Evolutionary conservation across 129 eudicot species (phyloP).

Genomic region (Artemisia argyi): DNA sequence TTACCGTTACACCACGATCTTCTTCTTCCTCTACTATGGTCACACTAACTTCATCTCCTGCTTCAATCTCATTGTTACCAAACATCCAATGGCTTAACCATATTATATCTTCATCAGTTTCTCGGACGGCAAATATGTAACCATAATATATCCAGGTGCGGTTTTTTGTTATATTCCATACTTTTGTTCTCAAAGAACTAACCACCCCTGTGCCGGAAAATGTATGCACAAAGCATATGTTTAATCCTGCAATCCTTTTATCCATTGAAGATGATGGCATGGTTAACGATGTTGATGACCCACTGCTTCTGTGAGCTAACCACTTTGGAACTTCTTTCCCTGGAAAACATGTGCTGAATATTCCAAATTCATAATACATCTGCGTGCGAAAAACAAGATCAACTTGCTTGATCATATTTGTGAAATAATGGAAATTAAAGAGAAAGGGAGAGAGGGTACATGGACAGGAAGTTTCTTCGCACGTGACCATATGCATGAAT

Average conservation of each 20-base stretch:
- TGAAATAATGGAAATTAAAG: background rate
- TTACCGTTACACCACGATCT: too few relatives aligned
- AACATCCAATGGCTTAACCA: too few relatives aligned
- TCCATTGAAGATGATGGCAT: background rate
- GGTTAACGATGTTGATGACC: background rate
- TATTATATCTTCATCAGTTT: background rate
- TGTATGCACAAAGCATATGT: conserved; percentile 8
- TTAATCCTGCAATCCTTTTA: conserved; percentile 15
- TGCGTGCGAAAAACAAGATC: background rate
- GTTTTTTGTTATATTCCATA: background rate
- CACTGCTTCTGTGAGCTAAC: background rate
- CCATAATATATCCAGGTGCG: background rate
- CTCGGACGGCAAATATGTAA: background rate
- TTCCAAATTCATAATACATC: background rate
- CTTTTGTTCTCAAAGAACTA: background rate
- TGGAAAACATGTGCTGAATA: conserved; percentile 18
- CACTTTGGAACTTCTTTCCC: conserved; percentile 15
- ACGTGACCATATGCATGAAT: background rate
- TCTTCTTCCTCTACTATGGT: too few relatives aligned
- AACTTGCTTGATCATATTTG: background rate
- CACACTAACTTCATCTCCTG: too few relatives aligned
- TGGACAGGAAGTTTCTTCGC: background rate
- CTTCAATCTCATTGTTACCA: too few relatives aligned
- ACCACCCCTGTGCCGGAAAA: conserved; percentile 4
- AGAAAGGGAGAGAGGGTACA: background rate